Conservation (phyloP, 1,284 basidiomycete genomes). For the Volvariella volvacea region DNA sequence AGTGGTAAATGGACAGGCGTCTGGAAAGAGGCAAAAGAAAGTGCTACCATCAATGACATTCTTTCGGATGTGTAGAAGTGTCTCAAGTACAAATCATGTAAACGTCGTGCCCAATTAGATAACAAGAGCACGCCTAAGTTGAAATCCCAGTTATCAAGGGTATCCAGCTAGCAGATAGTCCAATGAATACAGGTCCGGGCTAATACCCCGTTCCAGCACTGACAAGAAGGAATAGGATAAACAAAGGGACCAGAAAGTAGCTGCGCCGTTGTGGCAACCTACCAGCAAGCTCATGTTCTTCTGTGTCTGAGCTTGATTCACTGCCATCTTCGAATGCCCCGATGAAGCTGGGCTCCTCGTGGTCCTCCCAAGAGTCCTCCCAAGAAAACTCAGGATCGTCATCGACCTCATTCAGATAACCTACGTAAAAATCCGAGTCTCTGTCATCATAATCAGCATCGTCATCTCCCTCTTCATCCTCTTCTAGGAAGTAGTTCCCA, state of each 20-base stretch:
- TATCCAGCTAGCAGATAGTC: slow-evolving; percentile 5
- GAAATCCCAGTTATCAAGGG: too few relatives aligned
- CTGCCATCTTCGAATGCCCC: slow-evolving; percentile 10
- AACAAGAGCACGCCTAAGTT: too few relatives aligned
- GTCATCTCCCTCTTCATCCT: slow-evolving; percentile 37
- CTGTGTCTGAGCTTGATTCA: background rate
- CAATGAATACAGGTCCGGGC: slow-evolving; percentile 16
- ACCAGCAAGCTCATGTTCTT: slow-evolving; percentile 11
- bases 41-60: slow-evolving; percentile 31
- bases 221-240: slow-evolving; percentile 11
- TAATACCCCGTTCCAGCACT: slow-evolving; percentile 17
- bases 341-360: slow-evolving; percentile 17
- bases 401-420: slow-evolving; percentile 27
- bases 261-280: slow-evolving; percentile 11
- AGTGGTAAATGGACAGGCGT: slow-evolving; percentile 58
- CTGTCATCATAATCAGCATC: slow-evolving; percentile 29
- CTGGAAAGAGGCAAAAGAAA: slow-evolving; percentile 42
- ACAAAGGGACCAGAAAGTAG: slow-evolving; percentile 10
- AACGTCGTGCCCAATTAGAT: too few relatives aligned
- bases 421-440: slow-evolving; percentile 16
- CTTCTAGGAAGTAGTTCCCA: slow-evolving; percentile 56
- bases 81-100: background rate
- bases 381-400: slow-evolving; percentile 23
- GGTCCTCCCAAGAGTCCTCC: slow-evolving; percentile 19
- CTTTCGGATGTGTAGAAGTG: slow-evolving; percentile 16